Base-by-base conservation (phyloP, 2,329 filamentous ascomycete genomes). In the Triangularia verruculosa region DNA sequence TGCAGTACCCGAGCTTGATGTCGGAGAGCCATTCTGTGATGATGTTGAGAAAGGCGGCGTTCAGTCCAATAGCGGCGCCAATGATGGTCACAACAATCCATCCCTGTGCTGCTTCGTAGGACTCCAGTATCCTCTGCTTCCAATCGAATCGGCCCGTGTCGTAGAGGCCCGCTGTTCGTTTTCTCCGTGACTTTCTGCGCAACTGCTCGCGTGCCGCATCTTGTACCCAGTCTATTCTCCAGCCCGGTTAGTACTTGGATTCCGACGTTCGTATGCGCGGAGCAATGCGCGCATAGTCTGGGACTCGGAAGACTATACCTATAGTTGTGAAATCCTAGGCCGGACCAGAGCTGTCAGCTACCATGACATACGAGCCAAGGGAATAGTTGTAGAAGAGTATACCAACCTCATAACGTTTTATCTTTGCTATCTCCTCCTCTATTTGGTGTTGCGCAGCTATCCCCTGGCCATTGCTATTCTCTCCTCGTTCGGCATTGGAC, bases 1-100 rank as follows among this genome's bases (percentile, higher is more conserved):
- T 90, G 81, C 95, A 99, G 77, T 97, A 89, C n/a, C 95, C 95
- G 73, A 94, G 82, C 80, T 98, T 99, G 74, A 97, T 89, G 78
- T 99, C 95, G 34, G 92, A 90, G 66, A 99, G 80, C 94, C 95
- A 99, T 78, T 99, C 95, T 9, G 94, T 98, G 52, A 96, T 86
- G 69, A 99, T 98, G 74, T 96, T 98, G 65, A 99, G 79, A 64
- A 97, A 88, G 0, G 92, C 95, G 15, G 95, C 94, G 74, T 97
- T 98, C 66, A 98, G 74, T 1, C 95, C 95, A 74, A 99, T 98
- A 22, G 91, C 90, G n/a, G 88, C 87, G 30, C 95, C 91, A 62
- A 99, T 94, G 66, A 99, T 82, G 22, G 92, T 98, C 62, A 99
- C 90, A 57, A 99, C 95, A 64, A 99, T 93, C 95, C 95, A 99